Evolutionary conservation across 1,139 yeast species (phyloP).

Genomic region (Citeromyces hawaiiensis): DNA sequence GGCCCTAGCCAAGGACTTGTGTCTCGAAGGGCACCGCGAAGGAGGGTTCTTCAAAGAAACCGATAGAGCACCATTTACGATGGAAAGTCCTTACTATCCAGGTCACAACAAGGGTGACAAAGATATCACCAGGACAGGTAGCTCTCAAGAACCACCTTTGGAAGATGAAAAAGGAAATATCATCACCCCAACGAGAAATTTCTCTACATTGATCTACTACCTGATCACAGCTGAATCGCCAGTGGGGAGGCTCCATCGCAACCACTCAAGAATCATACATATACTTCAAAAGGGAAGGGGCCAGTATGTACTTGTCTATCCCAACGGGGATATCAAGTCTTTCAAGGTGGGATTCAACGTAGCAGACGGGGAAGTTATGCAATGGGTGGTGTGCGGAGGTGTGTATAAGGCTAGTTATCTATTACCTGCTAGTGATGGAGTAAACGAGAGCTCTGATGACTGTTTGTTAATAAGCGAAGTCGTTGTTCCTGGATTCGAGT

Average conservation of each 20-base stretch:
- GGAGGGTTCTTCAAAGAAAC: slow-evolving; percentile 40
- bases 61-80: slow-evolving; percentile 26
- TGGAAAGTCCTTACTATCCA: slow-evolving; percentile 20
- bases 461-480: slow-evolving; percentile 34
- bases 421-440: slow-evolving; percentile 13
- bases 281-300: slow-evolving; percentile 35
- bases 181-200: slow-evolving; percentile 16
- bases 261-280: slow-evolving; percentile 33
- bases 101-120: slow-evolving; percentile 2
- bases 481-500: slow-evolving; percentile 41
- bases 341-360: slow-evolving; percentile 33
- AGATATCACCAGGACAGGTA: slow-evolving; percentile 6
- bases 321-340: slow-evolving; percentile 27
- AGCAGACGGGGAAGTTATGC: slow-evolving; percentile 27
- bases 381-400: slow-evolving; percentile 45
- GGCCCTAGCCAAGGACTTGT: slow-evolving; percentile 16
- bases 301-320: slow-evolving; percentile 31
- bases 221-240: slow-evolving; percentile 31
- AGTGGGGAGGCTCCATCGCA: slow-evolving; percentile 29
- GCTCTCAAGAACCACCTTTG: slow-evolving; percentile 3
- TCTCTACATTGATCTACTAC: slow-evolving; percentile 32
- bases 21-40: slow-evolving; percentile 25
- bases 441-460: slow-evolving; percentile 19
- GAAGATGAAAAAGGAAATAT: slow-evolving; percentile 5
- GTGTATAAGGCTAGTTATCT: slow-evolving; percentile 36